Base-by-base conservation (phyloP, 2,329 filamentous ascomycete genomes). In the Fusarium sp. region DNA sequence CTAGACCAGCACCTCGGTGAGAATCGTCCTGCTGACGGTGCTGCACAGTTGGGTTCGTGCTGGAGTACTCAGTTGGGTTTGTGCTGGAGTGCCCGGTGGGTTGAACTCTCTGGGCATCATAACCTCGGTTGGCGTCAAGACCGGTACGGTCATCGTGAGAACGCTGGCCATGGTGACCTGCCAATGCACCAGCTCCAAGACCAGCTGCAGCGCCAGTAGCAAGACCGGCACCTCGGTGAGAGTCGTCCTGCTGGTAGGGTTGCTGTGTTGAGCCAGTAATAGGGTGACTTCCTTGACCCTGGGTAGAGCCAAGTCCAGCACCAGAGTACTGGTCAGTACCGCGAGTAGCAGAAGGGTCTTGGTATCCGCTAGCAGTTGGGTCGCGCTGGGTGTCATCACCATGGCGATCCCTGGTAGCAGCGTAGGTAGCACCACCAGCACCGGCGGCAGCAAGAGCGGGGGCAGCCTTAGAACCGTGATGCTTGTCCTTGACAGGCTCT, bases 361-460 rank as follows among this genome's bases (percentile, higher is more conserved):
- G 61, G 15, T 45, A 26, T 7, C 5, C 20, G 14, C 38, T 28
- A 1, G 40, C 14, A 0, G 46, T 50, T 1, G 36, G 24, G 10
- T 57, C 36, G 3, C 36, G 59, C 11, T 52, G 61, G 20, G 33
- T 43, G 28, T 28, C 24, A 1, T 72, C 63, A 8, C 65, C 66
- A 1, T 62, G 22, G 2, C 49, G 52, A 15, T 62, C 69, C 13
- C 42, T 22, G 1, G 63, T 54, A 20, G 69, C 69, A 46, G 69
- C 40, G 33, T 63, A 66, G 0, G 66, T 52, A 24, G 20, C 52
- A 28, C 63, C 60, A 17, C 57, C 70, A 24, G 57, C 66, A 10
- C 66, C 69, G 22, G 70, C 67, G 4, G 61, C 66, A n/a, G 59
- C 70, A 0, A 72, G 6, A 7, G 63, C 66, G 34, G 69, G 59